Base-by-base conservation (phyloP, 1,284 basidiomycete genomes). In the Ustilago hordei region DNA sequence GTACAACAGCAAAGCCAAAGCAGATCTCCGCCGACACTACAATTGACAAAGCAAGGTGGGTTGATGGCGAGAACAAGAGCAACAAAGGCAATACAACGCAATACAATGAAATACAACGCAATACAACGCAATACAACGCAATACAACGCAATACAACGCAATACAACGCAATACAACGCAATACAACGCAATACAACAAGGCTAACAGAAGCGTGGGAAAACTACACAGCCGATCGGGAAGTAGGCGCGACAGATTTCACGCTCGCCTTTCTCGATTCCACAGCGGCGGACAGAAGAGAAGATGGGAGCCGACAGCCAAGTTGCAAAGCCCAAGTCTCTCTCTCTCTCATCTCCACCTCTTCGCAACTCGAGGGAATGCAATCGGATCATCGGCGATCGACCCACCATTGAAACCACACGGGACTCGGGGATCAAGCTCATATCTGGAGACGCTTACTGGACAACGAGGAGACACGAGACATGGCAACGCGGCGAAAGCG, bases 161-260 rank as follows among this genome's bases (percentile, higher is more conserved):
- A 50, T 19, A 19, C 19, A 50, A 50, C 8, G 47, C 12, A 50
- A 31, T 1, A 41, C 39, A 41, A 41, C 2, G 48, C 28, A 52
- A 19, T 12, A 34, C 28, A 17, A 13, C 12, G 31, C 43, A 45
- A 23, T 8, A 11, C 43, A 45, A 45, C 43, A 11, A 45, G n/a
- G 43, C n/a, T 45, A 45, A 19, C 43, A 19, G 23, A 52, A 52
- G 50, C 50, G 50, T 52, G 50, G 50, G 50, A 52, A 48, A 36
- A 48, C 19, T 36, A 45, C 8, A 15, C 8, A 15, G 43, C 43
- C 11, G 15, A 53, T 60, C 64, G 57, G 57, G 57, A 43, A 32
- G 48, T 64, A 55, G 57, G 35, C 64, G 57, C 64, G 41, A 55
- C 64, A 38, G 52, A 65, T 65, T 60, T 65, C 57, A 65, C 64